These are phyloP conservation scores for Yamadazyma songkhlaensis DNA, from an alignment of 1,139 yeast species.

Conservation along the genomic window DNA sequence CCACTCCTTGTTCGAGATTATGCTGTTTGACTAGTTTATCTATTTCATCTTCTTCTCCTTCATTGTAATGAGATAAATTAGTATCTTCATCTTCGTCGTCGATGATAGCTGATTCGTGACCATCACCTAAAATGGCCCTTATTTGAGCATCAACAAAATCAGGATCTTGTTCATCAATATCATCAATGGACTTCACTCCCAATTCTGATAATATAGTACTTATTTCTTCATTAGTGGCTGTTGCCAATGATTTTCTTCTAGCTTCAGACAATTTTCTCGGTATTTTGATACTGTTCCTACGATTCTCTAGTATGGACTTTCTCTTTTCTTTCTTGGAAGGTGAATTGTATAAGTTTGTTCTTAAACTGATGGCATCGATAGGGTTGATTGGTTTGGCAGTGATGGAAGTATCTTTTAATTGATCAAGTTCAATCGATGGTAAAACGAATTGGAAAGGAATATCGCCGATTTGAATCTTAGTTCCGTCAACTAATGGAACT, in stretches of 20 bases:
- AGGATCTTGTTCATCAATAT: constrained; percentile 33
- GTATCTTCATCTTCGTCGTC: constrained; percentile 20
- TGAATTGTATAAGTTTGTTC: constrained; percentile 40
- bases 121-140: constrained; percentile 31
- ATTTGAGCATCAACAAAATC: constrained; percentile 36
- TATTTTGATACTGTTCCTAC: constrained; percentile 12
- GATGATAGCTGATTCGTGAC: constrained; percentile 17
- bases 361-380: constrained; percentile 50
- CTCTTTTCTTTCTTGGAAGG: constrained; percentile 17
- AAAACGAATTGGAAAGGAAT: constrained; percentile 82
- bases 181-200: constrained; percentile 37
- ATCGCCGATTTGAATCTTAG: constrained; percentile 90
- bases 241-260: constrained; percentile 38
- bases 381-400: constrained; percentile 46
- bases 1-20: constrained; percentile 32
- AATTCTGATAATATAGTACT: constrained; percentile 37
- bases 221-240: constrained; percentile 42
- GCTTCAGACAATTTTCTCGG: constrained; percentile 35
- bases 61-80: constrained; percentile 23
- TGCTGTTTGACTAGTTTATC: constrained; percentile 36
- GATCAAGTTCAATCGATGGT: constrained; percentile 50
- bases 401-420: constrained; percentile 16
- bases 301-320: constrained; percentile 7
- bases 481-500: constrained; percentile 75
- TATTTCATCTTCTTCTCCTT: constrained; percentile 41